phyloP scores from a whole-genome alignment of 352 stramenopile species.

The Pythium monospermum region DNA sequence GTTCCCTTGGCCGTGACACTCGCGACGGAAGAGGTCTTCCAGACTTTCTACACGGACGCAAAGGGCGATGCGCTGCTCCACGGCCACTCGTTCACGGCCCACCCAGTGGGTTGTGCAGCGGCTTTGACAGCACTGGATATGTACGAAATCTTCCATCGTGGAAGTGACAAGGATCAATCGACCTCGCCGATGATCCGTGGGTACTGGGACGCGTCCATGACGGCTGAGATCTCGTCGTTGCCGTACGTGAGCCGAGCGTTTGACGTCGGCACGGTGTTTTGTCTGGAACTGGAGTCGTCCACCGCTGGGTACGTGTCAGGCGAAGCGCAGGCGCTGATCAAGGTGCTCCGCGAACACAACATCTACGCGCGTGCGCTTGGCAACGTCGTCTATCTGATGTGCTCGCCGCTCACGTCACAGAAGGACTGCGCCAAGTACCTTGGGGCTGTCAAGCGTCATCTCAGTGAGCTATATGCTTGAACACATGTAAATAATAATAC shows the following conservation, averaged over 20 bases:
- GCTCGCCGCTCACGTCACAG: slow-evolving; percentile 65
- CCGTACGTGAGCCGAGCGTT: slow-evolving; percentile 61
- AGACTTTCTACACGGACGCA: slow-evolving; percentile 84
- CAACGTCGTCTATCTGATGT: slow-evolving; percentile 87
- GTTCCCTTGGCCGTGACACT: slow-evolving; percentile 86
- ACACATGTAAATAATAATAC: no score
- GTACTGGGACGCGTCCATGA: slow-evolving; percentile 54
- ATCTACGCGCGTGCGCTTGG: slow-evolving; percentile 77
- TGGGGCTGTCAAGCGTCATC: slow-evolving; percentile 33
- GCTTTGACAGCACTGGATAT: slow-evolving; percentile 86
- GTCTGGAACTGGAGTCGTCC: slow-evolving; percentile 56
- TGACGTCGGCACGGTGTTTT: slow-evolving; percentile 73
- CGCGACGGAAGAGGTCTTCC: slow-evolving; percentile 84
- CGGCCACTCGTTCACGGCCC: slow-evolving; percentile 91
- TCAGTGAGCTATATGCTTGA: slow-evolving; percentile 38
- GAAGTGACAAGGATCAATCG: slow-evolving; percentile 6
- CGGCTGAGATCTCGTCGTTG: slow-evolving; percentile 46
- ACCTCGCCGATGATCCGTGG: slow-evolving; percentile 20
- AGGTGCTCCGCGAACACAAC: slow-evolving; percentile 48
- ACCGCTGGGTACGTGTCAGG: slow-evolving; percentile 63
- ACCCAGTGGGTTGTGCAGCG: slow-evolving; percentile 87
- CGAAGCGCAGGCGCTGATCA: slow-evolving; percentile 57
- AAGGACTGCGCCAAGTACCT: slow-evolving; percentile 63
- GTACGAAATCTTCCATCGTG: slow-evolving; percentile 66
- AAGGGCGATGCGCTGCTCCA: slow-evolving; percentile 88